A percentile compares a stretch with the other conserved stretches of the same genome.
Evolutionary conservation across 2,329 filamentous ascomycete genomes (phyloP).

Genomic region (Seiridium unicorne): DNA sequence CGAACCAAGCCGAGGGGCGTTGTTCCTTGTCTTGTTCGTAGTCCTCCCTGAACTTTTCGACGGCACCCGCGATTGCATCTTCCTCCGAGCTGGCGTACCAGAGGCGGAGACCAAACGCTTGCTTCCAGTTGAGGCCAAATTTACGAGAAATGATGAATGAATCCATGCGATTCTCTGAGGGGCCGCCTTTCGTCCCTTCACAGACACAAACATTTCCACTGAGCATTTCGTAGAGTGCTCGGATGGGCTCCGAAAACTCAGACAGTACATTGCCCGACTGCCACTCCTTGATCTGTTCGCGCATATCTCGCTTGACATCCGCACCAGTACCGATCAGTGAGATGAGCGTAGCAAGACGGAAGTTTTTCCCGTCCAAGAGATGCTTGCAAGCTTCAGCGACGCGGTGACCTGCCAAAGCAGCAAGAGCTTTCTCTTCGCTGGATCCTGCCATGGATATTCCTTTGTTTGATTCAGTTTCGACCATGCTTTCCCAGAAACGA

Average conservation of each 20-base stretch:
- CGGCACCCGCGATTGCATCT: slow-evolving; percentile 70
- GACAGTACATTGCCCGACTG: slow-evolving; percentile 77
- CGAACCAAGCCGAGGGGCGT: slow-evolving; percentile 70
- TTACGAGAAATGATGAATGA: slow-evolving; percentile 80
- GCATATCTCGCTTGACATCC: slow-evolving; percentile 70
- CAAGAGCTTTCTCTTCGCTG: slow-evolving; percentile 80
- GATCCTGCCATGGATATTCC: slow-evolving; percentile 58
- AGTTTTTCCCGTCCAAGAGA: slow-evolving; percentile 73
- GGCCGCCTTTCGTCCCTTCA: slow-evolving; percentile 70
- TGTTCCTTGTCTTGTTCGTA: slow-evolving; percentile 70
- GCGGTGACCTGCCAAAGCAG: slow-evolving; percentile 74
- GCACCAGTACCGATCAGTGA: slow-evolving; percentile 77
- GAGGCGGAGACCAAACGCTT: slow-evolving; percentile 84
- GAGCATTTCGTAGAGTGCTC: slow-evolving; percentile 85
- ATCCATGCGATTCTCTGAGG: slow-evolving; percentile 75
- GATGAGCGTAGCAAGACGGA: slow-evolving; percentile 80
- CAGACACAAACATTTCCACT: slow-evolving; percentile 84
- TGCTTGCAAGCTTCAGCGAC: slow-evolving; percentile 80
- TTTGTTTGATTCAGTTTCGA: slow-evolving; percentile 57
- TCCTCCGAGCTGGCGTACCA: slow-evolving; percentile 78
- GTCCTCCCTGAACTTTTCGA: slow-evolving; percentile 72
- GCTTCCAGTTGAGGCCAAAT: slow-evolving; percentile 89
- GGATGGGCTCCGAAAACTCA: slow-evolving; percentile 81
- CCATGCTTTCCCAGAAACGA: slow-evolving; percentile 63
- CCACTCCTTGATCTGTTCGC: slow-evolving; percentile 81